A percentile compares a stretch with the other conserved stretches of the same genome.
These are phyloP conservation scores for Barnettozyma vustinii DNA, from an alignment of 805 yeast species.

Conservation along the genomic window DNA sequence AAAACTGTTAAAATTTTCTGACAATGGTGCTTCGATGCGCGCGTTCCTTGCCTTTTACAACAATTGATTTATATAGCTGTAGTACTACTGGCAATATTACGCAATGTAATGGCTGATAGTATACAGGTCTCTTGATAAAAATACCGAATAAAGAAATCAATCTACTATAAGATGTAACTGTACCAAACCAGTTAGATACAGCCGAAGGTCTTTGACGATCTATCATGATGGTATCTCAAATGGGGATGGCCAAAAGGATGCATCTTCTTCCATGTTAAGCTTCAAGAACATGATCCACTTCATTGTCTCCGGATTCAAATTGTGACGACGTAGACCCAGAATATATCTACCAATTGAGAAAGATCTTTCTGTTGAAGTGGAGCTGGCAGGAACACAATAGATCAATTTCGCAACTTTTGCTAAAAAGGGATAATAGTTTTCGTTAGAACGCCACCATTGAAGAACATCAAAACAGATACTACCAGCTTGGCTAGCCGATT, in stretches of 20 bases:
- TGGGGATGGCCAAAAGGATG: neutral
- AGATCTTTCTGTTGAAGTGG: neutral
- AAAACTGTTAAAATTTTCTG: no score
- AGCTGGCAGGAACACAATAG: neutral
- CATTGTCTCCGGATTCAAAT: neutral
- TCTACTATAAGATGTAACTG: no score
- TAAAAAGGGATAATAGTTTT: neutral
- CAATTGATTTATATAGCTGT: no score
- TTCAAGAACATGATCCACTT: neutral
- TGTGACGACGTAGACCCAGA: neutral
- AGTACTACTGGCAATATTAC: no score
- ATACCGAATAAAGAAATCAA: no score
- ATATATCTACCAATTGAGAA: no score
- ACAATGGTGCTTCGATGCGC: no score
- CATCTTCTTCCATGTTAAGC: neutral
- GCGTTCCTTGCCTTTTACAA: no score
- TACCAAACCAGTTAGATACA: no score
- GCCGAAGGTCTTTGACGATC: no score
- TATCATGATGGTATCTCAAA: neutral
- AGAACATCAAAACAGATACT: neutral
- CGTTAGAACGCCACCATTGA: neutral
- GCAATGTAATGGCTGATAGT: no score
- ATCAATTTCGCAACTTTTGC: neutral
- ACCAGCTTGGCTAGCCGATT: neutral
- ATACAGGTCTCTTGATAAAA: no score